phyloP scores from a whole-genome alignment of 1,284 basidiomycete species.

The Ceratobasidium sp. region DNA sequence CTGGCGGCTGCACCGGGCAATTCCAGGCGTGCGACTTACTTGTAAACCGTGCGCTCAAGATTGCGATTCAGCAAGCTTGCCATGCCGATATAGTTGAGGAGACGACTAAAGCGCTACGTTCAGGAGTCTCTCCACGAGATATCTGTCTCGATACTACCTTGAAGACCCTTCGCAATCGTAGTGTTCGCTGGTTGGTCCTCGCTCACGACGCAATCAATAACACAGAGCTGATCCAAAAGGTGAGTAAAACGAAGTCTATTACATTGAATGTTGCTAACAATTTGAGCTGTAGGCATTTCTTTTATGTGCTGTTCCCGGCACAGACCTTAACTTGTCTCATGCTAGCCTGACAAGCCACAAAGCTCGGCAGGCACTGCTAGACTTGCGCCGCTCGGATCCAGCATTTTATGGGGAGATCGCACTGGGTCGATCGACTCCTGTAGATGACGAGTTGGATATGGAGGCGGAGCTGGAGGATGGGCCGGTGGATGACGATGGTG shows the following conservation, averaged over 20 bases:
- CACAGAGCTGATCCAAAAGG: slow-evolving; percentile 41
- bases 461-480: too few relatives aligned
- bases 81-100: slow-evolving; percentile 55
- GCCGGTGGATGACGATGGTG: too few relatives aligned
- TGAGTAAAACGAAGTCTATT: slow-evolving; percentile 20
- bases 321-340: slow-evolving; percentile 45
- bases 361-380: slow-evolving; percentile 23
- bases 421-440: too few relatives aligned
- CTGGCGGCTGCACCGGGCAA: slow-evolving; percentile 50
- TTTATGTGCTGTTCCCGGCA: slow-evolving; percentile 35
- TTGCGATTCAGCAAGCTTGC: slow-evolving; percentile 53
- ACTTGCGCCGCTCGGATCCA: slow-evolving; percentile 32
- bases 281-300: slow-evolving; percentile 45
- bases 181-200: slow-evolving; percentile 22
- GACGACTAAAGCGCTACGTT: slow-evolving; percentile 12
- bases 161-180: slow-evolving; percentile 27
- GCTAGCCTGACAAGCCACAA: slow-evolving; percentile 44
- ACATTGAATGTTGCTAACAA: slow-evolving; percentile 16
- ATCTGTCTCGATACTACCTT: background rate
- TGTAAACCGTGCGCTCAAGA: slow-evolving; percentile 56
- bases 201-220: slow-evolving; percentile 41
- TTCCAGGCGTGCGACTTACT: slow-evolving; percentile 58
- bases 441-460: too few relatives aligned
- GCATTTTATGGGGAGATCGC: background rate
- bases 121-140: background rate